A percentile compares a stretch with the other conserved stretches of the same genome.
Evolutionary conservation across 352 stramenopile genomes (phyloP).

Genomic region (Phytophthora citrophthora): DNA sequence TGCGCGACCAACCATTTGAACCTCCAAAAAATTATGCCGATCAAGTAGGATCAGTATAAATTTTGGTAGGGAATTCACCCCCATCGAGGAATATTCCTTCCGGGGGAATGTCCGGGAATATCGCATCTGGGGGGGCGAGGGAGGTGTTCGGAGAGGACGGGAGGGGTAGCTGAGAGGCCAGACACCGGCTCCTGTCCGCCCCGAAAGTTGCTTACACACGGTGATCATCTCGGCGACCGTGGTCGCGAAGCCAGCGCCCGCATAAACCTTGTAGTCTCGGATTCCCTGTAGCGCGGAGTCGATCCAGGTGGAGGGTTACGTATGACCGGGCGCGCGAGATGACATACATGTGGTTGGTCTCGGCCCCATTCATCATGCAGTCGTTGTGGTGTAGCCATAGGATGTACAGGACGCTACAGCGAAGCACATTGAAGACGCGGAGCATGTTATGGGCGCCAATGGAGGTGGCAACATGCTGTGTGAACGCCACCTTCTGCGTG

Average conservation of each 20-base stretch:
- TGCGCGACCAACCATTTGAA: too few relatives aligned
- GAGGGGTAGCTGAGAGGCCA: too few relatives aligned
- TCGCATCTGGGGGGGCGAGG: too few relatives aligned
- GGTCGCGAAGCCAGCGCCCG: neutral
- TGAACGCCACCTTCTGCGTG: neutral
- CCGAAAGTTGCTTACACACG: too few relatives aligned
- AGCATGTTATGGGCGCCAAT: slow-evolving; percentile 18
- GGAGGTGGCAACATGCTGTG: neutral
- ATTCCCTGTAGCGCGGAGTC: neutral
- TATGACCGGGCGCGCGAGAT: slow-evolving; percentile 2
- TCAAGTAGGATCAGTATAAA: too few relatives aligned
- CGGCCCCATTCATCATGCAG: neutral
- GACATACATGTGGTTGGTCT: slow-evolving; percentile 1
- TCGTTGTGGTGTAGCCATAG: slow-evolving; percentile 22
- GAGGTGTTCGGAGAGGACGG: too few relatives aligned
- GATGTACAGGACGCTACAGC: slow-evolving; percentile 14
- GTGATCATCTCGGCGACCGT: too few relatives aligned
- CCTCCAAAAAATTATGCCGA: too few relatives aligned
- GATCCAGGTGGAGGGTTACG: slow-evolving; percentile 1
- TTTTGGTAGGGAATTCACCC: too few relatives aligned
- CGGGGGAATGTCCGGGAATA: too few relatives aligned
- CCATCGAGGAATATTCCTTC: too few relatives aligned
- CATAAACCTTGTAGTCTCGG: neutral
- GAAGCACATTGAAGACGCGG: slow-evolving; percentile 24
- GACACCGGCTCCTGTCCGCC: too few relatives aligned